These are phyloP conservation scores for Curvularia sp. DNA, from an alignment of 2,329 filamentous ascomycete species.

Conservation along the genomic window DNA sequence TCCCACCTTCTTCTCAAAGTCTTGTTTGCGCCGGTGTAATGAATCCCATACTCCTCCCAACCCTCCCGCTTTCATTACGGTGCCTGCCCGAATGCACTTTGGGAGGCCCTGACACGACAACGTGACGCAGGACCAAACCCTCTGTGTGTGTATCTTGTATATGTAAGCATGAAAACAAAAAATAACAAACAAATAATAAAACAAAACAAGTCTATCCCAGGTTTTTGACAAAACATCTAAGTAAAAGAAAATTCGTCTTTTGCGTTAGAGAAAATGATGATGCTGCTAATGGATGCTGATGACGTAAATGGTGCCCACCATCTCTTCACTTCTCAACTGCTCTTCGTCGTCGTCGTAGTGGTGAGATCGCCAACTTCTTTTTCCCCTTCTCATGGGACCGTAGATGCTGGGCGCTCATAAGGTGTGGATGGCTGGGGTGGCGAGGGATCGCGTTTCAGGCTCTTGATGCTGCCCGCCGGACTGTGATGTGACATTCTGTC, in stretches of 20 bases:
- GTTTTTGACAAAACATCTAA: neutral
- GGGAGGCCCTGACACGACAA: neutral
- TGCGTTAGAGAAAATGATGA: neutral
- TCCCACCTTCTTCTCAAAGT: too few relatives aligned
- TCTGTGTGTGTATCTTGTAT: too few relatives aligned
- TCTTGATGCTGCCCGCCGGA: conserved; percentile 44
- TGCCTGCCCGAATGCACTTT: conserved; percentile 34
- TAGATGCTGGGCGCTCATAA: conserved; percentile 19
- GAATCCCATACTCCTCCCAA: neutral
- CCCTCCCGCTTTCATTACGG: conserved; percentile 25
- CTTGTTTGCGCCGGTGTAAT: too few relatives aligned
- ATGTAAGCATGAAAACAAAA: neutral
- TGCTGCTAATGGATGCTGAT: too few relatives aligned
- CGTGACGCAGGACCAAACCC: neutral
- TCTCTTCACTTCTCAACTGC: too few relatives aligned
- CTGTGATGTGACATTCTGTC: conserved; percentile 46
- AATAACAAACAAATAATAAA: too few relatives aligned
- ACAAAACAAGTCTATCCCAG: too few relatives aligned
- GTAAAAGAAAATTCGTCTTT: neutral
- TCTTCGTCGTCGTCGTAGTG: neutral
- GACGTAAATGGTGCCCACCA: too few relatives aligned
- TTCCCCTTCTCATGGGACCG: conserved; percentile 5
- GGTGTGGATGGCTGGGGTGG: conserved; percentile 26
- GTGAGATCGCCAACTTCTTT: neutral
- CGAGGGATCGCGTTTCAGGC: conserved; percentile 42